phyloP scores from a whole-genome alignment of 2,329 filamentous ascomycete species.

The Aspergillus puulaauensis region DNA sequence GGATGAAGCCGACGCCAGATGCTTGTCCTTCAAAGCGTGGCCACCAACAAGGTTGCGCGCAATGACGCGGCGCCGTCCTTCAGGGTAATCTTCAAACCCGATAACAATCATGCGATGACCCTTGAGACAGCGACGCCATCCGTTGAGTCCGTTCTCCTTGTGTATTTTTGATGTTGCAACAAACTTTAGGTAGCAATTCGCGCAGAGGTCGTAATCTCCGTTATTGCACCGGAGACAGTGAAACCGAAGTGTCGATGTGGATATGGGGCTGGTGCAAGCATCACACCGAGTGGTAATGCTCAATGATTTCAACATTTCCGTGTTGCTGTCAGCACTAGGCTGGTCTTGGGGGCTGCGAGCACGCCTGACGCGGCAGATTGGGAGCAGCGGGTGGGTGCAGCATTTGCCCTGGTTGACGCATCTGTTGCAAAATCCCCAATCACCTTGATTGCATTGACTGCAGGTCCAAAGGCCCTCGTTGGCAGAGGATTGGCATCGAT shows the following conservation, averaged over 20 bases:
- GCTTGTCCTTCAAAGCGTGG: slow-evolving; percentile 62
- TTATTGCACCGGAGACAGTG: slow-evolving; percentile 77
- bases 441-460: slow-evolving; percentile 80
- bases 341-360: slow-evolving; percentile 19
- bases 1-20: slow-evolving; percentile 29
- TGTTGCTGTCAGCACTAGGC: slow-evolving; percentile 30
- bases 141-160: slow-evolving; percentile 71
- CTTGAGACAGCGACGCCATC: slow-evolving; percentile 78
- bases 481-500: slow-evolving; percentile 68
- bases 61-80: slow-evolving; percentile 67
- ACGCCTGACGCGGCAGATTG: slow-evolving; percentile 63
- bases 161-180: slow-evolving; percentile 65
- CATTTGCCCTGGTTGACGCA: slow-evolving; percentile 81
- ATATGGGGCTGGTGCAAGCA: slow-evolving; percentile 71
- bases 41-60: slow-evolving; percentile 77
- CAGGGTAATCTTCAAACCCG: slow-evolving; percentile 68
- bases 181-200: slow-evolving; percentile 70
- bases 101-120: slow-evolving; percentile 84
- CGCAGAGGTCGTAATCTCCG: slow-evolving; percentile 88
- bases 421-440: slow-evolving; percentile 89
- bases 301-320: slow-evolving; percentile 63
- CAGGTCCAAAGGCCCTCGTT: slow-evolving; percentile 92
- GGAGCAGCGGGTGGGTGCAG: slow-evolving; percentile 79
- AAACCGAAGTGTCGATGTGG: slow-evolving; percentile 67
- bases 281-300: slow-evolving; percentile 76